These are phyloP conservation scores for Lasiosphaeriaceae sp. DNA, from an alignment of 495 filamentous ascomycete genomes.

Conservation along the genomic window DNA sequence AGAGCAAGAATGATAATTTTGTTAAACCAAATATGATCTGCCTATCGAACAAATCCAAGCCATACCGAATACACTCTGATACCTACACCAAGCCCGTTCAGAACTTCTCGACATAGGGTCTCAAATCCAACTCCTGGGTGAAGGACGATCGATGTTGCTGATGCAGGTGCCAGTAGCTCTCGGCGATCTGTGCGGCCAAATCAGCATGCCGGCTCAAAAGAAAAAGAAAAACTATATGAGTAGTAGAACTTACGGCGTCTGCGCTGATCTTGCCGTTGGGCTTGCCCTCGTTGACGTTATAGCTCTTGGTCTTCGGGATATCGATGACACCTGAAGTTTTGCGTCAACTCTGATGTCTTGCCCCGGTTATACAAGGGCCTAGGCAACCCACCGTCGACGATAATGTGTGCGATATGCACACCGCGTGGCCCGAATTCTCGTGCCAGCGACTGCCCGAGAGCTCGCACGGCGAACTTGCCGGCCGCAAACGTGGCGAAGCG, in stretches of 20 bases:
- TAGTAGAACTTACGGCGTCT: conserved; percentile 63
- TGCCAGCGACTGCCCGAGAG: conserved; percentile 72
- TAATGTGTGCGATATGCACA: conserved; percentile 80
- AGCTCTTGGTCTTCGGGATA: conserved; percentile 65
- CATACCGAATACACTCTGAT: not conserved
- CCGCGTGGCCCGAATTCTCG: conserved; percentile 87
- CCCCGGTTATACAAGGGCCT: too few relatives aligned
- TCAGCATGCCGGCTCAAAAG: conserved; percentile 11
- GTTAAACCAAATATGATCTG: not conserved
- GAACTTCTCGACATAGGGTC: conserved; percentile 77
- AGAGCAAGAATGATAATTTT: not conserved
- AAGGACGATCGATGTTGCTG: conserved; percentile 77
- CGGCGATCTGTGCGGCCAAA: conserved; percentile 64
- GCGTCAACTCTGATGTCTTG: too few relatives aligned
- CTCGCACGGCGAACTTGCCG: conserved; percentile 77
- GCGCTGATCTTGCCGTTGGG: conserved; percentile 72
- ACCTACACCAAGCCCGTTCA: conserved; percentile 11
- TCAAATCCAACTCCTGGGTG: conserved; percentile 80
- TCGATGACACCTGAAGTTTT: conserved; percentile 58
- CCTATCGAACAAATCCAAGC: not conserved
- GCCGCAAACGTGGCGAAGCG: conserved; percentile 69
- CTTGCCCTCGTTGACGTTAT: conserved; percentile 49
- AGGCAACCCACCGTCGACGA: conserved; percentile 62
- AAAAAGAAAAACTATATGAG: not conserved
- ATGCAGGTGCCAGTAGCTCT: conserved; percentile 83